Conservation (phyloP, 495 filamentous ascomycete genomes). For the Penicillium canescens region DNA sequence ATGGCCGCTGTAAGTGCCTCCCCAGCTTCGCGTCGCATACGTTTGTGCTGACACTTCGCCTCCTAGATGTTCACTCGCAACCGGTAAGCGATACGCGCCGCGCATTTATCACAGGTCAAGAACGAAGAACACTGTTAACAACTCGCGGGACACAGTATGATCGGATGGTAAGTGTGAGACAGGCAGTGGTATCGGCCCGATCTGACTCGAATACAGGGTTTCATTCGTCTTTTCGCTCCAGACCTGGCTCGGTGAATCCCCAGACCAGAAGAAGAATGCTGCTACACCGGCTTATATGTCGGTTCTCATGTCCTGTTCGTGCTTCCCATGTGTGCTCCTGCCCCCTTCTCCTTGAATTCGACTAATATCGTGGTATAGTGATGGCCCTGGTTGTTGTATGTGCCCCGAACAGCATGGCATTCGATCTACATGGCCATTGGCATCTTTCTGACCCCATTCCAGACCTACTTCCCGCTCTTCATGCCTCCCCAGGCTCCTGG, state of each 20-base stretch:
- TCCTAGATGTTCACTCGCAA: slow-evolving; percentile 83
- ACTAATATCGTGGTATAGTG: slow-evolving; percentile 48
- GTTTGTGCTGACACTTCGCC: slow-evolving; percentile 19
- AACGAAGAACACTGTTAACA: slow-evolving; percentile 10
- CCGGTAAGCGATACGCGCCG: slow-evolving; percentile 54
- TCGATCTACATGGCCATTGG: no score
- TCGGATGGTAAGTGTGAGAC: slow-evolving; percentile 68
- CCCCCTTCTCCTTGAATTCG: not conserved
- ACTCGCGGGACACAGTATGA: slow-evolving; percentile 46
- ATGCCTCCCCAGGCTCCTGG: slow-evolving; percentile 57
- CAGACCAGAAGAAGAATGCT: slow-evolving; percentile 65
- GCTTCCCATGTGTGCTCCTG: not conserved
- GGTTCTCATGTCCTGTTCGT: slow-evolving; percentile 82
- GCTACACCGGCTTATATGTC: slow-evolving; percentile 80
- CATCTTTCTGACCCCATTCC: slow-evolving; percentile 2
- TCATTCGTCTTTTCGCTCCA: slow-evolving; percentile 82
- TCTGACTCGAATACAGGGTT: slow-evolving; percentile 55
- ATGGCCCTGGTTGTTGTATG: slow-evolving; percentile 74
- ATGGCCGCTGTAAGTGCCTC: slow-evolving; percentile 74
- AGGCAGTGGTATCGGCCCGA: not conserved
- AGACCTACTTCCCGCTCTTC: slow-evolving; percentile 85
- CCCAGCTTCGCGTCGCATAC: not conserved
- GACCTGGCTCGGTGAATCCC: slow-evolving; percentile 81
- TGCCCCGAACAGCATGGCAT: slow-evolving; percentile 9
- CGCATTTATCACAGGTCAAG: not conserved